A percentile compares a stretch with the other conserved stretches of the same genome.
Evolutionary conservation across 1,284 basidiomycete genomes (phyloP).

Genomic region (Austroboletus niveus): DNA sequence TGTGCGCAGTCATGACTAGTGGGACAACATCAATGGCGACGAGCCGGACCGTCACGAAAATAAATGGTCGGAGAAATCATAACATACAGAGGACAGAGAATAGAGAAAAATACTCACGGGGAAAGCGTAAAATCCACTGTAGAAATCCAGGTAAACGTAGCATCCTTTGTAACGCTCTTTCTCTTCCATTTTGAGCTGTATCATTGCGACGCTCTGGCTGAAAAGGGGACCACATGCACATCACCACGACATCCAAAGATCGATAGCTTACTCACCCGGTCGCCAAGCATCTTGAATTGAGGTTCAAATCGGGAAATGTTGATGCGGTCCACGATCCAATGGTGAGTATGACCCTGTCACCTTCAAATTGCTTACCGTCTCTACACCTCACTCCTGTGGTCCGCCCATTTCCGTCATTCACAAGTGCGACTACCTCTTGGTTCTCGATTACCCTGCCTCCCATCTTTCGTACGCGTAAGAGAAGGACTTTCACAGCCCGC

Average conservation of each 20-base stretch:
- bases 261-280: slow-evolving; percentile 54
- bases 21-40: too few species aligned
- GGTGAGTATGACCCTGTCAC: slow-evolving; percentile 63
- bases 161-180: slow-evolving; percentile 55
- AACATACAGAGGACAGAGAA: neutral
- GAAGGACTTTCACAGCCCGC: slow-evolving; percentile 60
- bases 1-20: too few species aligned
- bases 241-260: neutral
- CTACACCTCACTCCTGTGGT: slow-evolving; percentile 64
- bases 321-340: slow-evolving; percentile 84
- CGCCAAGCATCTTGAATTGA: slow-evolving; percentile 55
- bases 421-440: slow-evolving; percentile 53
- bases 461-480: slow-evolving; percentile 54
- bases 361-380: slow-evolving; percentile 56
- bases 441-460: slow-evolving; percentile 62
- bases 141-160: slow-evolving; percentile 75
- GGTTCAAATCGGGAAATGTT: slow-evolving; percentile 59
- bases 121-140: slow-evolving; percentile 71
- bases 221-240: neutral
- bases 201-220: slow-evolving; percentile 75
- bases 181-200: slow-evolving; percentile 75
- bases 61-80: neutral
- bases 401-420: slow-evolving; percentile 35
- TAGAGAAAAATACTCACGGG: slow-evolving; percentile 50
- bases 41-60: neutral